Conservation (phyloP, 2,329 filamentous ascomycete species). For the Colletotrichum sp. region DNA sequence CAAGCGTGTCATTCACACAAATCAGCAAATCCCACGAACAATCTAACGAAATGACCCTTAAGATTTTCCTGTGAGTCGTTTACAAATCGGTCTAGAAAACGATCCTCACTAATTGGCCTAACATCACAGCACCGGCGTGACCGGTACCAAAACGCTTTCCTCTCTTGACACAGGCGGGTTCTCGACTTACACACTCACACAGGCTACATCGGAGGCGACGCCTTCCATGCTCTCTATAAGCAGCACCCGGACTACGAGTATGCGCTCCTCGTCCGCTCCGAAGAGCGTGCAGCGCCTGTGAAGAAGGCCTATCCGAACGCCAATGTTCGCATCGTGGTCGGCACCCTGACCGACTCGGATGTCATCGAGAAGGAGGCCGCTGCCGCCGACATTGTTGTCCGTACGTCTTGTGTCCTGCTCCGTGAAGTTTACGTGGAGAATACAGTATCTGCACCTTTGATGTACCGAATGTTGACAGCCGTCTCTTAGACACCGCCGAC, state of each 20-base stretch:
- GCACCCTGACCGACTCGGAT: constrained; percentile 48
- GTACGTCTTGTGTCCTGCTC: constrained; percentile 35
- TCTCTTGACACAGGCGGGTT: neutral
- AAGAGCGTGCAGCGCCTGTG: constrained; percentile 48
- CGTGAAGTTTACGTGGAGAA: neutral
- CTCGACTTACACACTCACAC: neutral
- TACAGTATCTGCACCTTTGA: neutral
- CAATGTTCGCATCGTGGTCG: constrained; percentile 49
- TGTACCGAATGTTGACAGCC: neutral
- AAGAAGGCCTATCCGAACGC: constrained; percentile 48
- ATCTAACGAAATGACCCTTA: constrained; percentile 37
- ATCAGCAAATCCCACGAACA: neutral
- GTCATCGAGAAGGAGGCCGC: constrained; percentile 57
- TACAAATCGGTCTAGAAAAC: neutral
- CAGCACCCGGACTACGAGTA: constrained; percentile 53
- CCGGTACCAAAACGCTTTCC: constrained; percentile 33
- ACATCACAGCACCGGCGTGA: constrained; percentile 46
- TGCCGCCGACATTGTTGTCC: constrained; percentile 55
- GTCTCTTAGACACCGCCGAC: constrained; percentile 48
- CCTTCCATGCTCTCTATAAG: constrained; percentile 46
- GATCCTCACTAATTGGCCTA: neutral
- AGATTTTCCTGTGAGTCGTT: constrained; percentile 44
- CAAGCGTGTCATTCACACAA: neutral
- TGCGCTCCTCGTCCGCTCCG: constrained; percentile 51
- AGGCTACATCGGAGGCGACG: constrained; percentile 60